phyloP scores from a whole-genome alignment of 306 rosid genomes.

The Ormosia semicastrata region DNA sequence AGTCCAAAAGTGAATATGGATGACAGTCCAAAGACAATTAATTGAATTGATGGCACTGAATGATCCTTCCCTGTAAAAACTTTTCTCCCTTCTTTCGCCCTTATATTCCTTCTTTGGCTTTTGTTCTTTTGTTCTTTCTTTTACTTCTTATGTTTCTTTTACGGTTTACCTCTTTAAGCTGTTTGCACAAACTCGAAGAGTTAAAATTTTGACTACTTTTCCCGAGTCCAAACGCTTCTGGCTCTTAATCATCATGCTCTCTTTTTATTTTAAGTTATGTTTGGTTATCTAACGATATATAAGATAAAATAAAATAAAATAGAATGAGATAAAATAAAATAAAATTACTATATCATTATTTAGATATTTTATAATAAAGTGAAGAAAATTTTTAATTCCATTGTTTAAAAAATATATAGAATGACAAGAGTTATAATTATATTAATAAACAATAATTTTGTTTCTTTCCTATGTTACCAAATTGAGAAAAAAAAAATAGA shows the following conservation, averaged over 20 bases:
- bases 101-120: slow-evolving; percentile 13
- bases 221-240: slow-evolving; percentile 1
- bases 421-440: too few species aligned
- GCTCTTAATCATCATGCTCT: neutral
- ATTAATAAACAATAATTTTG: too few species aligned
- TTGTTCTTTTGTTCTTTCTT: neutral
- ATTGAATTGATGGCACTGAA: slow-evolving; percentile 48
- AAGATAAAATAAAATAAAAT: too few species aligned
- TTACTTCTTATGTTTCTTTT: neutral
- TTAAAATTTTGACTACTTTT: slow-evolving; percentile 21
- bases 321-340: too few species aligned
- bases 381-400: too few species aligned
- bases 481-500: too few species aligned
- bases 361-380: too few species aligned
- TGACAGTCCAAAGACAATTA: slow-evolving; percentile 67
- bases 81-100: slow-evolving; percentile 22
- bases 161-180: neutral
- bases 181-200: slow-evolving; percentile 41
- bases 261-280: neutral
- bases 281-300: too few species aligned
- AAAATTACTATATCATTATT: too few species aligned
- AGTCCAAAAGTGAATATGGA: slow-evolving; percentile 42
- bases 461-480: too few species aligned
- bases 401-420: too few species aligned
- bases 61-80: slow-evolving; percentile 42